Evolutionary conservation across 75 land plant species (phyloP).

Genomic region (Pseudotsuga menziesii): DNA sequence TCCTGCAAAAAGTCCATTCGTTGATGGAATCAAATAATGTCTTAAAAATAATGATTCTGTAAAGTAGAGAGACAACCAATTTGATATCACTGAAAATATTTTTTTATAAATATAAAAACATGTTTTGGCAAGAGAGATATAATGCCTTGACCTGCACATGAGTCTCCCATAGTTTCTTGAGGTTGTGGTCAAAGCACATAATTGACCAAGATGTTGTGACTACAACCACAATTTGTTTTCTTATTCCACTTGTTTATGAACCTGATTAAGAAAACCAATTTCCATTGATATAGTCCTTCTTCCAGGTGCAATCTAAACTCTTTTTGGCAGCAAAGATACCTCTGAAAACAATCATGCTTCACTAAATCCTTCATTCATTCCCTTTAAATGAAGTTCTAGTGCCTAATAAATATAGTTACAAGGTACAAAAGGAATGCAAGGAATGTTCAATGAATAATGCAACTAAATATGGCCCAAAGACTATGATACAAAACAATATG

Average conservation of each 20-base stretch:
- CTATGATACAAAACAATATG: not conserved
- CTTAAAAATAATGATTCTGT: not conserved
- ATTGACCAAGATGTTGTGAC: conserved; percentile 93
- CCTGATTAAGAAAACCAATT: conserved; percentile 62
- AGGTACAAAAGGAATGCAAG: not conserved
- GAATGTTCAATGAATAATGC: not conserved
- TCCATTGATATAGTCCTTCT: conserved; percentile 88
- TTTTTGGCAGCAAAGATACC: conserved; percentile 77
- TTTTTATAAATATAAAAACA: not conserved
- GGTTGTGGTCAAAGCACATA: conserved; percentile 94
- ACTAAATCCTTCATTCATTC: conserved; percentile 73
- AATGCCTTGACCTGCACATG: conserved; percentile 59
- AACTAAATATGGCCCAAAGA: not conserved
- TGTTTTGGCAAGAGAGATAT: not conserved
- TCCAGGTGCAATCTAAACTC: conserved; percentile 69
- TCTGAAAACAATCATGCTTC: conserved; percentile 79
- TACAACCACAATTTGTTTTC: conserved; percentile 90
- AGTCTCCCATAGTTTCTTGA: conserved; percentile 89
- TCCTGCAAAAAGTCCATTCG: conserved; percentile 42
- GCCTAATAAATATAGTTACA: conserved; percentile 20
- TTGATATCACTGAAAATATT: not conserved
- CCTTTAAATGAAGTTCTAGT: conserved; percentile 56
- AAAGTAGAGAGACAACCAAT: not conserved
- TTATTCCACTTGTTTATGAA: conserved; percentile 36
- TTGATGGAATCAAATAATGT: not conserved